Evolutionary conservation across 2,329 filamentous ascomycete species (phyloP).

Genomic region (Aspergillus sojae): DNA sequence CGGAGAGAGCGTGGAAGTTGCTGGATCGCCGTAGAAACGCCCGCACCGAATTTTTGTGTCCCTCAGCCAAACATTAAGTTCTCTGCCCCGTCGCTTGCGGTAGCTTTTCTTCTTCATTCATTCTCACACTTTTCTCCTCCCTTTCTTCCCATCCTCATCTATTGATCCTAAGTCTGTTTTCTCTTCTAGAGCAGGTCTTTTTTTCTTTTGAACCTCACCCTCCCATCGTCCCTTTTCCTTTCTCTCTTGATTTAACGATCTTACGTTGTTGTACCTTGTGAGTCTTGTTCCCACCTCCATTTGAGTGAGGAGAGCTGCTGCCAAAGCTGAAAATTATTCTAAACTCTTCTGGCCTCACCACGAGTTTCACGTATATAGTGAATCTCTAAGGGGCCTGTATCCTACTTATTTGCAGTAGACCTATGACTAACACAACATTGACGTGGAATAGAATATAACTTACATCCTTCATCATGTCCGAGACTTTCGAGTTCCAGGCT

Average conservation of each 20-base stretch:
- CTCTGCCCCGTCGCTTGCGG: constrained; percentile 22
- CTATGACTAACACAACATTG: background rate
- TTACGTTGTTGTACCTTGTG: constrained; percentile 6
- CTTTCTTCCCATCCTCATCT: constrained; percentile 13
- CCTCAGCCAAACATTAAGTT: constrained; percentile 33
- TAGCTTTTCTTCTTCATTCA: constrained; percentile 14
- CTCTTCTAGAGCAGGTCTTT: constrained; percentile 14
- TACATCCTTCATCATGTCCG: constrained; percentile 68
- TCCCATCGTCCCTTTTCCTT: constrained; percentile 18
- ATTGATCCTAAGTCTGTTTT: constrained; percentile 12
- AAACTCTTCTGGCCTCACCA: background rate
- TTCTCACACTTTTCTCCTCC: constrained; percentile 17
- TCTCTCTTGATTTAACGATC: constrained; percentile 7
- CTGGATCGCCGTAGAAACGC: constrained; percentile 44
- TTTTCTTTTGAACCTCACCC: constrained; percentile 15
- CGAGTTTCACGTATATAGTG: background rate
- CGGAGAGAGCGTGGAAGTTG: constrained; percentile 35
- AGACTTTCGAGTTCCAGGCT: constrained; percentile 99
- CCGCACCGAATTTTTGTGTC: constrained; percentile 32
- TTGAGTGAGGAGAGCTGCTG: background rate
- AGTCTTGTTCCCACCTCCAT: background rate
- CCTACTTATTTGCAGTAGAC: background rate
- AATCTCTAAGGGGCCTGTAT: background rate
- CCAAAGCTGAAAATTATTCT: too few relatives aligned
- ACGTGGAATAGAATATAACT: constrained; percentile 17